phyloP scores from a whole-genome alignment of 2,329 filamentous ascomycete genomes.

The Ceratocystis smalleyi region DNA sequence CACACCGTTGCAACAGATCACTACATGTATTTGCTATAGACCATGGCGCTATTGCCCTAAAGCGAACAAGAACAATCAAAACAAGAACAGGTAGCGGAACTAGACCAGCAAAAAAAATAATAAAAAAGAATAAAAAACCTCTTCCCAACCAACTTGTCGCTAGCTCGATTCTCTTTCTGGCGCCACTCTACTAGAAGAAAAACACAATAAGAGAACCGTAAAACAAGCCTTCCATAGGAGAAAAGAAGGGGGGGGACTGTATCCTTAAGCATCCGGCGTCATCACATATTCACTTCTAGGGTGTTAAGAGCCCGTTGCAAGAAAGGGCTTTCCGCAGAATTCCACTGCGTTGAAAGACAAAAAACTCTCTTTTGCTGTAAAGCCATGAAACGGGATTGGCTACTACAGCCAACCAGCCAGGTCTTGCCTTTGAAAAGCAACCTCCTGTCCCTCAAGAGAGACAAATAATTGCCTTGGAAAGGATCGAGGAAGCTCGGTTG shows the following conservation, averaged over 20 bases:
- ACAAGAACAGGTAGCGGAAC: not conserved
- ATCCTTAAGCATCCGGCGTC: too few relatives aligned
- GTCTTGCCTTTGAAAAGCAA: not conserved
- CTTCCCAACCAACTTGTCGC: too few relatives aligned
- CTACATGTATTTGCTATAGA: too few relatives aligned
- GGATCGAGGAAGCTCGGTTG: not conserved
- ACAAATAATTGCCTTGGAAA: not conserved
- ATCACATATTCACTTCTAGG: too few relatives aligned
- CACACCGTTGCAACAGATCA: not conserved
- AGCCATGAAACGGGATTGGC: not conserved
- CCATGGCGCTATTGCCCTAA: too few relatives aligned
- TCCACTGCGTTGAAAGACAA: slow-evolving; percentile 14
- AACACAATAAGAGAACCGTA: too few relatives aligned
- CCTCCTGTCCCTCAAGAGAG: not conserved
- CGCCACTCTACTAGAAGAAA: not conserved
- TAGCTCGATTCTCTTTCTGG: not conserved
- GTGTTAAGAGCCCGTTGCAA: slow-evolving; percentile 1
- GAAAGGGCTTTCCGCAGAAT: slow-evolving; percentile 14
- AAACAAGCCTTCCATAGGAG: too few relatives aligned
- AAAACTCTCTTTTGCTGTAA: slow-evolving; percentile 5
- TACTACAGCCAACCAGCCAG: not conserved
- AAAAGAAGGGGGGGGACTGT: too few relatives aligned
- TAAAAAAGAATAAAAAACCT: not conserved
- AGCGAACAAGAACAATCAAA: too few relatives aligned
- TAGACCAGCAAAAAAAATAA: too few relatives aligned